Percentiles rank a stretch among this genome's conserved stretches.
Conservation (phyloP, 257 asterid species). For the Eucommia ulmoides region DNA sequence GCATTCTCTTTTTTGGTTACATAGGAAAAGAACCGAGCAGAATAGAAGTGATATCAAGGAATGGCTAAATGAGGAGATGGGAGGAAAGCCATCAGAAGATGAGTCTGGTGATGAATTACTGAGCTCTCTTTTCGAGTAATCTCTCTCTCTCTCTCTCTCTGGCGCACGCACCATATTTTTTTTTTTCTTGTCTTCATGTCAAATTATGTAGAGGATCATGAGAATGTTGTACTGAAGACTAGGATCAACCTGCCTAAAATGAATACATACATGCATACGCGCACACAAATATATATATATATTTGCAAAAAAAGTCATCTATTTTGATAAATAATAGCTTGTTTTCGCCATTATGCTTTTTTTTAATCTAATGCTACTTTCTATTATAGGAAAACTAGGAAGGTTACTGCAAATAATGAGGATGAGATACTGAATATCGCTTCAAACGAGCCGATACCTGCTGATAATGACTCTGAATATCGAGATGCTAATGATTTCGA, state of each 20-base stretch:
- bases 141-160: constrained; percentile 18
- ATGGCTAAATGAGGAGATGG: constrained; percentile 21
- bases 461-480: constrained; percentile 6
- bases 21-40: constrained; percentile 36
- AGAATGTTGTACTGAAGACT: neutral
- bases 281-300: neutral
- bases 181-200: neutral
- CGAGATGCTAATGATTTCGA: constrained; percentile 15
- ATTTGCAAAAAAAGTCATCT: neutral
- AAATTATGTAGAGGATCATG: neutral
- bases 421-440: neutral
- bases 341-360: neutral
- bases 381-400: constrained; percentile 35
- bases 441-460: neutral
- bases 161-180: neutral
- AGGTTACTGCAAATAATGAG: constrained; percentile 8
- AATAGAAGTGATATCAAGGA: constrained; percentile 22
- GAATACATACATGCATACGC: too few relatives aligned
- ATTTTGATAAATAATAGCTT: neutral
- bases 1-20: neutral
- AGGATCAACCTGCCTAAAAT: too few relatives aligned
- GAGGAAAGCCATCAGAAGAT: constrained; percentile 21
- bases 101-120: constrained; percentile 48
- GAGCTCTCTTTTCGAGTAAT: constrained; percentile 34
- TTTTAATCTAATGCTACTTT: constrained; percentile 3